phyloP scores from a whole-genome alignment of 257 asterid species.

The Leptodermis oblonga region DNA sequence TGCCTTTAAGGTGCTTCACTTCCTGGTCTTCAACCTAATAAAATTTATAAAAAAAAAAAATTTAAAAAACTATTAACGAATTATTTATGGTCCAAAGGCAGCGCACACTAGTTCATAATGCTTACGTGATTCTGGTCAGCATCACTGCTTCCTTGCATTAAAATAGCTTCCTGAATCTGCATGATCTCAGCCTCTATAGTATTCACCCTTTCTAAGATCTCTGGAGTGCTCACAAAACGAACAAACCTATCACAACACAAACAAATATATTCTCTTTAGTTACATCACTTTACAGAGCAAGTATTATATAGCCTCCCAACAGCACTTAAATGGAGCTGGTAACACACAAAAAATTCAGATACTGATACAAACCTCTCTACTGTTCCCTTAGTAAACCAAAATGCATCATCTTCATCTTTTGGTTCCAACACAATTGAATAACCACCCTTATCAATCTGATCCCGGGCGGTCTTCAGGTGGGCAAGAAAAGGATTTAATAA shows the following conservation, averaged over 20 bases:
- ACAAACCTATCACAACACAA: constrained; percentile 66
- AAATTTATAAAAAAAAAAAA: too few species aligned
- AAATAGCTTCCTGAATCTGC: constrained; percentile 82
- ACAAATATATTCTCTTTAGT: constrained; percentile 15
- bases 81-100: constrained; percentile 12
- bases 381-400: constrained; percentile 96
- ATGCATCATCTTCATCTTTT: constrained; percentile 41
- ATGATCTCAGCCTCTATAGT: constrained; percentile 84
- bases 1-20: constrained; percentile 40
- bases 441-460: constrained; percentile 85
- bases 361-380: constrained; percentile 67
- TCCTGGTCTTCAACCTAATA: constrained; percentile 57
- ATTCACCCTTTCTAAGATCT: constrained; percentile 85
- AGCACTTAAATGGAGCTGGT: neutral
- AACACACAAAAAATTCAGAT: neutral
- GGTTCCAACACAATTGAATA: constrained; percentile 84
- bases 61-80: constrained; percentile 5
- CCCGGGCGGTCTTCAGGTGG: constrained; percentile 83
- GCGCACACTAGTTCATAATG: constrained; percentile 16
- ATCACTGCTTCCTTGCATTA: constrained; percentile 57
- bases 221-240: constrained; percentile 99
- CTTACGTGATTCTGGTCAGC: constrained; percentile 52
- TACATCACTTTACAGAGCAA: neutral
- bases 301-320: neutral
- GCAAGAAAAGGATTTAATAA: constrained; percentile 90